Evolutionary conservation across 306 rosid genomes (phyloP).

Genomic region (Vigna radiata): DNA sequence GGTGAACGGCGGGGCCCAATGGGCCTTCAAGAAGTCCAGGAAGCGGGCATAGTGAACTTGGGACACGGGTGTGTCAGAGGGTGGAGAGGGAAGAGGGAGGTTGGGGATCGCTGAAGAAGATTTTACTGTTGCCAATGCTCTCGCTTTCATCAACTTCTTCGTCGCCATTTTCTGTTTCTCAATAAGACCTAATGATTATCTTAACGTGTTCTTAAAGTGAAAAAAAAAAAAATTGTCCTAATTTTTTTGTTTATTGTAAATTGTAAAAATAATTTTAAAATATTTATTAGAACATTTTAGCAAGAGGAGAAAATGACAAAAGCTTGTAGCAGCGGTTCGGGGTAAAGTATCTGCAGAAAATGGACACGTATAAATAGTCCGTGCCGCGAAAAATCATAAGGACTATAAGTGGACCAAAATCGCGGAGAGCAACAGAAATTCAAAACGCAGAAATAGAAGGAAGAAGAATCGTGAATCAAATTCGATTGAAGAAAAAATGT

Average conservation of each 20-base stretch:
- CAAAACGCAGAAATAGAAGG: conserved; percentile 28
- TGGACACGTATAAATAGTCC: background rate
- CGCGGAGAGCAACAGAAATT: conserved; percentile 26
- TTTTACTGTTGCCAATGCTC: conserved; percentile 43
- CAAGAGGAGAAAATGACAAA: background rate
- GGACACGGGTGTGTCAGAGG: conserved; percentile 44
- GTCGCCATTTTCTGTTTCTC: conserved; percentile 23
- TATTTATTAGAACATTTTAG: background rate
- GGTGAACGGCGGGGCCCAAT: conserved; percentile 64
- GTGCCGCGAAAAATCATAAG: conserved; percentile 37
- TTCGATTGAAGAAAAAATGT: conserved; percentile 33
- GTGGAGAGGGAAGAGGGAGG: conserved; percentile 64
- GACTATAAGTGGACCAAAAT: conserved; percentile 1
- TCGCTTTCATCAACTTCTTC: conserved; percentile 52
- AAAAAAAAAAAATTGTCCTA: too few relatives aligned
- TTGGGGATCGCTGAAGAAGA: conserved; percentile 54
- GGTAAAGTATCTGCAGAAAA: conserved; percentile 22
- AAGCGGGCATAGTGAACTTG: conserved; percentile 60
- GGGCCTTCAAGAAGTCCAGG: conserved; percentile 64
- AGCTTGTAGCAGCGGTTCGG: background rate
- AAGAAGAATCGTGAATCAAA: background rate
- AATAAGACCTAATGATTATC: background rate
- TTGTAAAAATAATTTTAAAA: too few relatives aligned
- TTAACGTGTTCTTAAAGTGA: too few relatives aligned
- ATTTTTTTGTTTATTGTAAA: too few relatives aligned